A percentile compares a stretch with the other conserved stretches of the same genome.
These are phyloP conservation scores for Chlorencoelia australis DNA, from an alignment of 2,329 filamentous ascomycete genomes.

Conservation along the genomic window DNA sequence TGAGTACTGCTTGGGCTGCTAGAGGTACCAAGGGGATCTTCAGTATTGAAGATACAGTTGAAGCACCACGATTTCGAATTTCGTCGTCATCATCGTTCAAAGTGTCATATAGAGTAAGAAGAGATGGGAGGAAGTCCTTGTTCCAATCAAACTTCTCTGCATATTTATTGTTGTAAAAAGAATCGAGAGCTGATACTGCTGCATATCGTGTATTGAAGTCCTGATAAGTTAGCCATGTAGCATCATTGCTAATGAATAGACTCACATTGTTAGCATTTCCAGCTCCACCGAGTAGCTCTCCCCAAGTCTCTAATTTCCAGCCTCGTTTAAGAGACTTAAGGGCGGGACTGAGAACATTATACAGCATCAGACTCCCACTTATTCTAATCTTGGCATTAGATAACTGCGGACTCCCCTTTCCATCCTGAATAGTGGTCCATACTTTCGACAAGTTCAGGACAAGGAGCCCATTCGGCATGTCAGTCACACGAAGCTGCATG, in stretches of 20 bases:
- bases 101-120: slow-evolving; percentile 61
- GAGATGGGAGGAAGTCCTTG: slow-evolving; percentile 36
- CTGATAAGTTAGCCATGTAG: slow-evolving; percentile 26
- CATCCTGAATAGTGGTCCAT: too few relatives aligned
- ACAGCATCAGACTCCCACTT: slow-evolving; percentile 31
- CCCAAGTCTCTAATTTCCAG: slow-evolving; percentile 35
- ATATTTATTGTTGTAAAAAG: slow-evolving; percentile 33
- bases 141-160: slow-evolving; percentile 6
- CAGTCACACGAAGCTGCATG: too few relatives aligned
- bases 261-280: slow-evolving; percentile 39
- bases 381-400: slow-evolving; percentile 39
- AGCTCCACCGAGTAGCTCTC: slow-evolving; percentile 38
- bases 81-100: slow-evolving; percentile 91
- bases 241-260: background rate
- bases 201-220: slow-evolving; percentile 57
- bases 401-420: slow-evolving; percentile 26
- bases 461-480: too few relatives aligned
- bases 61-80: slow-evolving; percentile 47
- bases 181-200: slow-evolving; percentile 43
- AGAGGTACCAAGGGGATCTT: slow-evolving; percentile 33
- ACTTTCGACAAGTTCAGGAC: too few relatives aligned
- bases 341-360: too few relatives aligned
- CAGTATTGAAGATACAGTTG: slow-evolving; percentile 29
- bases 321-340: too few relatives aligned
- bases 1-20: slow-evolving; percentile 11